A percentile compares a stretch with the other conserved stretches of the same genome.
Evolutionary conservation across 768 basidiomycete species (phyloP).

Genomic region (Collybiopsis confluens): DNA sequence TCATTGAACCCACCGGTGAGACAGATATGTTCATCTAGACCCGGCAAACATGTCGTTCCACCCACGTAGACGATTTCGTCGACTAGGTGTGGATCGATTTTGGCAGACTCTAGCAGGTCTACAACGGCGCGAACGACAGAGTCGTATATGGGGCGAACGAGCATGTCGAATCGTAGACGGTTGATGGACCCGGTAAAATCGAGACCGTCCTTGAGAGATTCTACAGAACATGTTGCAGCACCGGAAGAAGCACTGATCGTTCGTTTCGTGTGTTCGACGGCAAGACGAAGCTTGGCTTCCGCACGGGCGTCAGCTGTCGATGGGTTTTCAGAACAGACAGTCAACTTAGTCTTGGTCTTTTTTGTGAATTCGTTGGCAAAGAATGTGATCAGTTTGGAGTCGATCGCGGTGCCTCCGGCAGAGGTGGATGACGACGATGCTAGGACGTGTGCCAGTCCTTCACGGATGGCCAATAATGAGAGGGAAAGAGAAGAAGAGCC

Average conservation of each 20-base stretch:
- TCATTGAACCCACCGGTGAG: constrained; percentile 51
- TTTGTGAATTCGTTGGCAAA: constrained; percentile 97
- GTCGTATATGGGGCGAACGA: constrained; percentile 57
- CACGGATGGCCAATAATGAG: constrained; percentile 66
- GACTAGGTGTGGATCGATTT: constrained; percentile 60
- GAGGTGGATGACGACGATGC: constrained; percentile 43
- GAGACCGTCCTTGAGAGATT: constrained; percentile 89
- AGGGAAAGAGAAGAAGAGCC: constrained; percentile 71
- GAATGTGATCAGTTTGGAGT: constrained; percentile 80
- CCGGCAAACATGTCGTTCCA: constrained; percentile 69
- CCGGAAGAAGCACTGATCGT: constrained; percentile 83
- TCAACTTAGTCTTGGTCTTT: constrained; percentile 79
- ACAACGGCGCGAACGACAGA: constrained; percentile 47
- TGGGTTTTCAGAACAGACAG: constrained; percentile 52
- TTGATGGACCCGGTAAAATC: constrained; percentile 79
- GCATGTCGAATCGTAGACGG: constrained; percentile 60
- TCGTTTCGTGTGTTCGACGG: constrained; percentile 92
- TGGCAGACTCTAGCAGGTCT: constrained; percentile 46
- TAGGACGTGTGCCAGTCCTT: constrained; percentile 68
- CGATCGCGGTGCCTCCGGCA: constrained; percentile 69
- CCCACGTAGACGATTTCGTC: constrained; percentile 82
- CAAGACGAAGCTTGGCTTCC: constrained; percentile 88
- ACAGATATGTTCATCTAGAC: constrained; percentile 59
- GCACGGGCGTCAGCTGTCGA: constrained; percentile 65
- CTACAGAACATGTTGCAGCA: constrained; percentile 88